Conservation (phyloP, 371 early-diverging fungal genomes). For the Mortierella sp. region DNA sequence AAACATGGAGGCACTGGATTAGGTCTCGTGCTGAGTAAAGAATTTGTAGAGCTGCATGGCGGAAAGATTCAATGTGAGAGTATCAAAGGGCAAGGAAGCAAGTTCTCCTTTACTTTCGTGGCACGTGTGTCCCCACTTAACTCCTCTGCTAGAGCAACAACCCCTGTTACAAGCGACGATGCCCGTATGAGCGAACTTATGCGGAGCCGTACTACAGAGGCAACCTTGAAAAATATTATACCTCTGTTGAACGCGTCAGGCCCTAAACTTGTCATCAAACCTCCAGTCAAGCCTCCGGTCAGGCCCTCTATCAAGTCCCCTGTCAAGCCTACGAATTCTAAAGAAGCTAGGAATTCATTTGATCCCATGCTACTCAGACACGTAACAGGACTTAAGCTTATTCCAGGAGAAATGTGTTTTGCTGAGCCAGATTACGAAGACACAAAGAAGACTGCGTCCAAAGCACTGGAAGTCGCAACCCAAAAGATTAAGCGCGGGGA, state of each 20-base stretch:
- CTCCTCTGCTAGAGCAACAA: constrained; percentile 65
- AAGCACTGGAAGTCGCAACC: constrained; percentile 24
- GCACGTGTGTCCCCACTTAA: constrained; percentile 64
- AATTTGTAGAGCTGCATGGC: constrained; percentile 73
- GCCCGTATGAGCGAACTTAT: constrained; percentile 14
- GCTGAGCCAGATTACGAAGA: constrained; percentile 33
- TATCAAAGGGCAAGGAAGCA: constrained; percentile 70
- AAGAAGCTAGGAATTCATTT: constrained; percentile 12
- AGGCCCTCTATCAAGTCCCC: not conserved
- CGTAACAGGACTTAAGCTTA: constrained; percentile 45
- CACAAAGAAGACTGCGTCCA: constrained; percentile 27
- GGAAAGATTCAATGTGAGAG: constrained; percentile 71
- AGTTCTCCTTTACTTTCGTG: constrained; percentile 72
- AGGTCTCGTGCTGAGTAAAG: constrained; percentile 71
- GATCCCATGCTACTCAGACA: constrained; percentile 22
- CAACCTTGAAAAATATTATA: not conserved
- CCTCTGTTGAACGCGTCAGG: not conserved
- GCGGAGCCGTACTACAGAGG: not conserved
- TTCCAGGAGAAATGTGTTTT: constrained; percentile 46
- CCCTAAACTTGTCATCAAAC: not conserved
- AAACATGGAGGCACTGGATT: constrained; percentile 78
- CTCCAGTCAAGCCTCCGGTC: not conserved
- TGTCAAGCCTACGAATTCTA: not conserved
- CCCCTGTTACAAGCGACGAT: constrained; percentile 58
- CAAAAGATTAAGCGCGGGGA: constrained; percentile 36